These are phyloP conservation scores for Chlamydomonas asymmetrica DNA, from an alignment of 139 green algal genomes.

Conservation along the genomic window DNA sequence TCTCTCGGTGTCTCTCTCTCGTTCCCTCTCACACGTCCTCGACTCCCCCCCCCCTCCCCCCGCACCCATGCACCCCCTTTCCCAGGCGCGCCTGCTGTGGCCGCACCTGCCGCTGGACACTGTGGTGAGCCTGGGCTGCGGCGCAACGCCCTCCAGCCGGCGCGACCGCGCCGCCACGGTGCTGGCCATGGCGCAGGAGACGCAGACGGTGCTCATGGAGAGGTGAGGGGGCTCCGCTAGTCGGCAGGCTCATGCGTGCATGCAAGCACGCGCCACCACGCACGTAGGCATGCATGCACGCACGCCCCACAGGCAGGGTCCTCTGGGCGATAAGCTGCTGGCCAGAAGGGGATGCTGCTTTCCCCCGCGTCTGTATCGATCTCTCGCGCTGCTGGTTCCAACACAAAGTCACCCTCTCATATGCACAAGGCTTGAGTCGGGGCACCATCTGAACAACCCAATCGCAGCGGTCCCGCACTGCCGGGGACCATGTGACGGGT, in stretches of 20 bases:
- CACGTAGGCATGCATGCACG: slow-evolving; percentile 2
- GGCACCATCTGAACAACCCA: too few species aligned
- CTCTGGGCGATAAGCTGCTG: too few species aligned
- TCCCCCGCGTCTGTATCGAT: too few species aligned
- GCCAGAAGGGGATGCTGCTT: too few species aligned
- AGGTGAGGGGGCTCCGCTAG: too few species aligned
- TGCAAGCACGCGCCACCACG: neutral
- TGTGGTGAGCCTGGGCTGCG: slow-evolving; percentile 85
- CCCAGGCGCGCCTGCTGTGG: slow-evolving; percentile 70
- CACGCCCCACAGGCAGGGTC: too few species aligned
- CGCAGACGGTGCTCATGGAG: neutral
- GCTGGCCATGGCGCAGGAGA: neutral
- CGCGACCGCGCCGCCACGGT: neutral
- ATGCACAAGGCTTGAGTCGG: too few species aligned
- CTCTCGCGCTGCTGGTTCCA: too few species aligned
- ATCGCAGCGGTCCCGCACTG: too few species aligned
- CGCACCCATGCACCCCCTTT: neutral
- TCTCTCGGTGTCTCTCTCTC: too few species aligned
- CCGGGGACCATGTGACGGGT: too few species aligned
- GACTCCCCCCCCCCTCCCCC: neutral
- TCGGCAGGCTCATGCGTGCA: neutral
- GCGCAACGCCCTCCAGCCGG: slow-evolving; percentile 57
- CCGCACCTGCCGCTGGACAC: slow-evolving; percentile 75
- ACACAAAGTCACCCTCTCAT: too few species aligned
- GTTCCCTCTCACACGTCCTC: neutral